Evolutionary conservation across 1,139 yeast genomes (phyloP).

Genomic region (Kodamaea alishanica): DNA sequence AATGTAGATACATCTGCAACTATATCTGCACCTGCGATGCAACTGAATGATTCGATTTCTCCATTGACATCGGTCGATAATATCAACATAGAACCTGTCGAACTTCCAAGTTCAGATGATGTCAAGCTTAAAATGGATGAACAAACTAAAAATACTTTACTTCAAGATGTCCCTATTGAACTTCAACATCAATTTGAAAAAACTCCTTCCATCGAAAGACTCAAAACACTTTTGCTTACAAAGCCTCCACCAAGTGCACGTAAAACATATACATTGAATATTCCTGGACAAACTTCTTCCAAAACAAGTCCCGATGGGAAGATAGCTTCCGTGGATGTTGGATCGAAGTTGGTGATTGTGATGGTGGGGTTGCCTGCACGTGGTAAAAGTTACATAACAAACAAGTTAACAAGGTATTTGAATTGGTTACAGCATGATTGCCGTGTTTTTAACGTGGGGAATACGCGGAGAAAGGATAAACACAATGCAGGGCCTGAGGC

Average conservation of each 20-base stretch:
- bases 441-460: constrained; percentile 89
- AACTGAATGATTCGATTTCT: constrained; percentile 1
- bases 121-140: constrained; percentile 12
- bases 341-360: constrained; percentile 83
- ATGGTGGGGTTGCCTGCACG: constrained; percentile 95
- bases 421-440: constrained; percentile 93
- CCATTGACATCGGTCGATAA: constrained; percentile 6
- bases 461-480: constrained; percentile 78
- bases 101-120: constrained; percentile 8
- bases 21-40: too few relatives aligned
- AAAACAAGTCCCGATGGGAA: constrained; percentile 81
- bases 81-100: not conserved
- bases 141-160: constrained; percentile 19
- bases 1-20: constrained; percentile 1
- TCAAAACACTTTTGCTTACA: constrained; percentile 35
- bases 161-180: constrained; percentile 35
- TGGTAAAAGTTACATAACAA: constrained; percentile 89
- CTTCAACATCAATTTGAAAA: constrained; percentile 35
- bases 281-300: constrained; percentile 88
- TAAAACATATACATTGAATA: constrained; percentile 77
- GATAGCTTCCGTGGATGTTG: constrained; percentile 67
- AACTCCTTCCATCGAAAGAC: constrained; percentile 41
- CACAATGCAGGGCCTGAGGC: constrained; percentile 67
- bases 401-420: constrained; percentile 78
- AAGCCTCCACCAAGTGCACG: constrained; percentile 40